Percentiles rank a stretch among this genome's conserved stretches.
Conservation (phyloP, 2,329 filamentous ascomycete species). For the Shiraia sp. region DNA sequence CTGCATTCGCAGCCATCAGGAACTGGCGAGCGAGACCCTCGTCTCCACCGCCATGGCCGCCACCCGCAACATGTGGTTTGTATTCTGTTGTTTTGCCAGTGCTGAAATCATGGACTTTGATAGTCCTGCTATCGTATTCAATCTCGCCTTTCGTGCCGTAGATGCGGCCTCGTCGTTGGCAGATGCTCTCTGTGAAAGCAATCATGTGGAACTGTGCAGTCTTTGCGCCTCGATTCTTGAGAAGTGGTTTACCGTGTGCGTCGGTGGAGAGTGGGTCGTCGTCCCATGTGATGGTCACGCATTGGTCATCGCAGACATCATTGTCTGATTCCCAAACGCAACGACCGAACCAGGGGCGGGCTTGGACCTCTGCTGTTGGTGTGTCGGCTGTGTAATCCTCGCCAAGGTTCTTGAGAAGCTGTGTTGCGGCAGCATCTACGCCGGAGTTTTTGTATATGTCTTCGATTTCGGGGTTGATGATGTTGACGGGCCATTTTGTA, state of each 20-base stretch:
- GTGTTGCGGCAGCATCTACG: constrained; percentile 54
- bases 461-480: constrained; percentile 92
- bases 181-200: constrained; percentile 84
- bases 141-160: constrained; percentile 89
- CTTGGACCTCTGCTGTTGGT: constrained; percentile 52
- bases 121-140: constrained; percentile 77
- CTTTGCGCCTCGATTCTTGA: constrained; percentile 66
- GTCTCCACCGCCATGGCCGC: constrained; percentile 78
- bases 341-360: constrained; percentile 77
- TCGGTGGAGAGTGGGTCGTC: constrained; percentile 59
- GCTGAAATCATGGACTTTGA: constrained; percentile 74
- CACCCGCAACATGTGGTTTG: constrained; percentile 62
- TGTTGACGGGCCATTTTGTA: constrained; percentile 78
- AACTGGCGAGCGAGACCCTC: constrained; percentile 81
- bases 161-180: constrained; percentile 79
- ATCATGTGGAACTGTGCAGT: constrained; percentile 93
- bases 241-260: constrained; percentile 11
- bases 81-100: constrained; percentile 60
- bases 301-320: constrained; percentile 90
- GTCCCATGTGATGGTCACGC: constrained; percentile 86
- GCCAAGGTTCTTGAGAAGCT: constrained; percentile 52
- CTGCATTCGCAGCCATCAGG: constrained; percentile 76
- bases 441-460: constrained; percentile 61
- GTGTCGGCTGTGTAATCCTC: constrained; percentile 64
- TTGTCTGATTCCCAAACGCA: constrained; percentile 95